A percentile compares a stretch with the other conserved stretches of the same genome.
These are phyloP conservation scores for Lepidium didymum DNA, from an alignment of 345 rosid species.

Conservation along the genomic window DNA sequence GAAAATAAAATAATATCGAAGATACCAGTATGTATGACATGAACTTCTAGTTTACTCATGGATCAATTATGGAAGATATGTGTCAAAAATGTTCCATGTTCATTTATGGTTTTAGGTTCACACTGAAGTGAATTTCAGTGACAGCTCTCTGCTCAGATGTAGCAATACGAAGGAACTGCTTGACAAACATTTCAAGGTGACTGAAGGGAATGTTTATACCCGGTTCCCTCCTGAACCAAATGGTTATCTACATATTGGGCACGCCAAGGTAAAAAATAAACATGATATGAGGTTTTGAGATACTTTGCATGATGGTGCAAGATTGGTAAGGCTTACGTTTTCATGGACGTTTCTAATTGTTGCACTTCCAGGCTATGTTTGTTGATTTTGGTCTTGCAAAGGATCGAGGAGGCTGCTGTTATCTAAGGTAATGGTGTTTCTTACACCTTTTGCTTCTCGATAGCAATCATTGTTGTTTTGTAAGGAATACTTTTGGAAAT, in stretches of 20 bases:
- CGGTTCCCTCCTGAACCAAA: constrained; percentile 96
- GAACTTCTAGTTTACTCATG: not conserved
- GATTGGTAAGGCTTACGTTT: no score
- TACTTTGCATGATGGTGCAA: not conserved
- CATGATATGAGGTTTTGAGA: not conserved
- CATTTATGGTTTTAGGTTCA: constrained; percentile 47
- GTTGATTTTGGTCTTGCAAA: constrained; percentile 81
- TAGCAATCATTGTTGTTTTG: not conserved
- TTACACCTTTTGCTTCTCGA: not conserved
- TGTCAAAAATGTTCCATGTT: not conserved
- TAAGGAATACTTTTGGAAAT: not conserved
- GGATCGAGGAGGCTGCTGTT: constrained; percentile 74
- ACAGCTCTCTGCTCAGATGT: constrained; percentile 63
- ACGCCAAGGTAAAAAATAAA: constrained; percentile 63
- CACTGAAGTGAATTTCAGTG: constrained; percentile 70
- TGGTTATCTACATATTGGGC: constrained; percentile 95
- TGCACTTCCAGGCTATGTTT: constrained; percentile 64
- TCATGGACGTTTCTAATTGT: not conserved
- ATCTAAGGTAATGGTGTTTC: constrained; percentile 45
- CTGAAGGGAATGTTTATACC: constrained; percentile 65
- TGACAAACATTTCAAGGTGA: constrained; percentile 63
- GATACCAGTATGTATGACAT: not conserved
- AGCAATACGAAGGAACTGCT: constrained; percentile 72
- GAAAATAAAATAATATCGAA: not conserved
- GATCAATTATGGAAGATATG: not conserved